Evolutionary conservation across 2,329 filamentous ascomycete genomes (phyloP).

Genomic region (Fusarium humuli): DNA sequence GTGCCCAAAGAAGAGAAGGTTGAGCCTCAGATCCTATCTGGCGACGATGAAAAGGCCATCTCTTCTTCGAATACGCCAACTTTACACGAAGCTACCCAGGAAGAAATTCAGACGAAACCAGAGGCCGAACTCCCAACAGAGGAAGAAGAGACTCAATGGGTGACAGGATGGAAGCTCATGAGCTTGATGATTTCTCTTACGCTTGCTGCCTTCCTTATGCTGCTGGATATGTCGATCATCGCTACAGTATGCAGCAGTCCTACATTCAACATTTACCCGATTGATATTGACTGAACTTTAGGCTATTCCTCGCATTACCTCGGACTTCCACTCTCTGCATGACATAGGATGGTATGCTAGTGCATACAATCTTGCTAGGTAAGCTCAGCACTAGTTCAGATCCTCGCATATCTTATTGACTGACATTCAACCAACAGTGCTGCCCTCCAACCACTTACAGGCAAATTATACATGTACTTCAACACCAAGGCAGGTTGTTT

Average conservation of each 20-base stretch:
- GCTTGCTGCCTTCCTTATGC: slow-evolving; percentile 58
- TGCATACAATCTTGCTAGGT: slow-evolving; percentile 61
- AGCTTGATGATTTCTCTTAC: slow-evolving; percentile 55
- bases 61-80: slow-evolving; percentile 34
- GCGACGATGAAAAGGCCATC: slow-evolving; percentile 14
- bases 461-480: slow-evolving; percentile 60
- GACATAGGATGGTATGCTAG: slow-evolving; percentile 69
- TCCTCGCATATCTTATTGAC: slow-evolving; percentile 43
- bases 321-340: slow-evolving; percentile 60
- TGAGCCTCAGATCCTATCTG: neutral
- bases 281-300: slow-evolving; percentile 30
- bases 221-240: slow-evolving; percentile 66
- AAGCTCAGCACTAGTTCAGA: slow-evolving; percentile 16
- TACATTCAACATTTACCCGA: neutral
- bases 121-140: slow-evolving; percentile 16
- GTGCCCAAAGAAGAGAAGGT: neutral
- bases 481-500: slow-evolving; percentile 38
- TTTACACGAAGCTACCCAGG: slow-evolving; percentile 28
- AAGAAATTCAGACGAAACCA: slow-evolving; percentile 10
- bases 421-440: slow-evolving; percentile 50
- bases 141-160: slow-evolving; percentile 27
- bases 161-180: slow-evolving; percentile 49
- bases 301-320: slow-evolving; percentile 63
- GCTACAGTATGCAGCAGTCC: slow-evolving; percentile 54
- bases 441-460: slow-evolving; percentile 63